Conservation (phyloP, 495 filamentous ascomycete species). For the Penicillium pulvis region DNA sequence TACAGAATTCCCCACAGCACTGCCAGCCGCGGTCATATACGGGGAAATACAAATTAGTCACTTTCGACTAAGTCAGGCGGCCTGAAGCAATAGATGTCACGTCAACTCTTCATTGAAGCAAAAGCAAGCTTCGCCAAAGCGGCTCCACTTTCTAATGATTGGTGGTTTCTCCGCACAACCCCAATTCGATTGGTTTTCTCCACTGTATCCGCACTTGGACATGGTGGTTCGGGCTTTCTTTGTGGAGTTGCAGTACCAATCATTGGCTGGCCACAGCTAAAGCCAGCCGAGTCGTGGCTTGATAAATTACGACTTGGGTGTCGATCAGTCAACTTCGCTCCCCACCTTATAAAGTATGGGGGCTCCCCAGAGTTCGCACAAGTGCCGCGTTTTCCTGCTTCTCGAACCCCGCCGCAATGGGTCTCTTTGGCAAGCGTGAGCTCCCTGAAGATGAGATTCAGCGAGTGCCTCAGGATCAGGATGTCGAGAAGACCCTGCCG, state of each 20-base stretch:
- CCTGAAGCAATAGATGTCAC: background rate
- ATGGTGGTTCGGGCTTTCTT: background rate
- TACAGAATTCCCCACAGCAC: too few relatives aligned
- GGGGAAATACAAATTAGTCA: too few relatives aligned
- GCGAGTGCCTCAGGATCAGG: conserved; percentile 18
- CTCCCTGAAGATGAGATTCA: conserved; percentile 29
- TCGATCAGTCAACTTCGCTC: conserved; percentile 2
- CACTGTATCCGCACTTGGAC: background rate
- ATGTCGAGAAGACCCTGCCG: conserved; percentile 38
- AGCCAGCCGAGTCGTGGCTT: conserved; percentile 1
- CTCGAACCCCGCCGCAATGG: conserved; percentile 25
- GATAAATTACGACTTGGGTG: background rate
- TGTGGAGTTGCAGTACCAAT: background rate
- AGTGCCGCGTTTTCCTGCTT: conserved; percentile 4
- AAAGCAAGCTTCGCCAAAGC: conserved; percentile 9
- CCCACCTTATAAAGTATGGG: conserved; percentile 5
- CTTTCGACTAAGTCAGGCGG: too few relatives aligned
- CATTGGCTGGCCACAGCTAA: background rate
- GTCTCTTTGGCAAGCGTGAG: conserved; percentile 31
- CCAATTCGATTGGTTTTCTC: conserved; percentile 12
- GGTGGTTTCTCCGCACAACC: conserved; percentile 10
- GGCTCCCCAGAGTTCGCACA: conserved; percentile 1
- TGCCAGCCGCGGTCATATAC: too few relatives aligned
- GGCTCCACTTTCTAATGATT: conserved; percentile 12
- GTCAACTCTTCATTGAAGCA: background rate